Evolutionary conservation across 495 filamentous ascomycete genomes (phyloP).

Genomic region (Aspergillus baeticus): DNA sequence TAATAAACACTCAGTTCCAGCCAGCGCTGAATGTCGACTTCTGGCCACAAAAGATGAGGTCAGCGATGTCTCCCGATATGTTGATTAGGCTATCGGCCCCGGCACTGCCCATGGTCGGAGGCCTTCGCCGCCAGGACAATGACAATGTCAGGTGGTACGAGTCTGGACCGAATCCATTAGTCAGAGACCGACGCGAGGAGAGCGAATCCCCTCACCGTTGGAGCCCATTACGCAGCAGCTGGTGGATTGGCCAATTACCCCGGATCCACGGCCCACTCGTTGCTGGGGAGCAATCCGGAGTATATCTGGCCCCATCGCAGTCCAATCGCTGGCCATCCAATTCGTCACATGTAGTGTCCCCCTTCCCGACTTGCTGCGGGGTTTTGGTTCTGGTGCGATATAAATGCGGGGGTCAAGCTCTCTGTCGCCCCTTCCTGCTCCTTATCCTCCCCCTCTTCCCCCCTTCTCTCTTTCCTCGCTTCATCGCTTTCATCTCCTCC

Average conservation of each 20-base stretch:
- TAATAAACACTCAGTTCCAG: too few species aligned
- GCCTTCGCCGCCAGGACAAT: too few species aligned
- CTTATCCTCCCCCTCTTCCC: background rate
- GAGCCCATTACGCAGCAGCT: background rate
- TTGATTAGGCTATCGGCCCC: too few species aligned
- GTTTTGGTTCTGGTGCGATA: too few species aligned
- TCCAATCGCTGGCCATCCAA: background rate
- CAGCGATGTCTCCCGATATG: too few species aligned
- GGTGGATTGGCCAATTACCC: background rate
- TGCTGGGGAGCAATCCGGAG: slow-evolving; percentile 1
- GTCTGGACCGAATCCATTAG: too few species aligned
- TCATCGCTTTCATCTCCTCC: background rate
- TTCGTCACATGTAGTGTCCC: background rate
- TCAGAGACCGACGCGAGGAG: too few species aligned
- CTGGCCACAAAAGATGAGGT: too few species aligned
- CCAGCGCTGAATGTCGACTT: too few species aligned
- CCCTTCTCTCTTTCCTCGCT: background rate
- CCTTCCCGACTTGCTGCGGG: background rate
- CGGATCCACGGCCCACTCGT: background rate
- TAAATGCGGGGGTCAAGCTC: slow-evolving; percentile 5
- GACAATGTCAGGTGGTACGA: too few species aligned
- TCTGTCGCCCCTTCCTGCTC: background rate
- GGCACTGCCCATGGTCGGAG: too few species aligned
- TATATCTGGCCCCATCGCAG: background rate
- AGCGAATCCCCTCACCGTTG: too few species aligned